Evolutionary conservation across 2,329 filamentous ascomycete genomes (phyloP).

Genomic region (Phialophora chinensis): DNA sequence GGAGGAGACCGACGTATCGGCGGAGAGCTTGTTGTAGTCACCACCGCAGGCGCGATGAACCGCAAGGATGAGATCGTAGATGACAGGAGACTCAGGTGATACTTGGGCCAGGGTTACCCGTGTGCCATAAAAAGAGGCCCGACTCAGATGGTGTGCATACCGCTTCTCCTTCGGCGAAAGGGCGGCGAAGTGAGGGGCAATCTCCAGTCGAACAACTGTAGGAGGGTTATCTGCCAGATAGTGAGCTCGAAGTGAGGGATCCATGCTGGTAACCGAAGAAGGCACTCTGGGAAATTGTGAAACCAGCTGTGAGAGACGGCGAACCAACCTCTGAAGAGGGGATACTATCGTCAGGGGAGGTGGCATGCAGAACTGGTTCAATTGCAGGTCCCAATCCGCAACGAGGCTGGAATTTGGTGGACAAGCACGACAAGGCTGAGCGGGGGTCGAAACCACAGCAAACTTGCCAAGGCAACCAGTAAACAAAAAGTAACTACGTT

Average conservation of each 20-base stretch:
- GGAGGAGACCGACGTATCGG: slow-evolving; percentile 68
- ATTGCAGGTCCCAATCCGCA: neutral
- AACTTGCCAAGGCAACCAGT: slow-evolving; percentile 1
- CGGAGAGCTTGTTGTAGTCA: slow-evolving; percentile 71
- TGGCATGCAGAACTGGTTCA: slow-evolving; percentile 19
- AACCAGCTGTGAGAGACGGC: slow-evolving; percentile 27
- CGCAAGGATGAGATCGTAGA: slow-evolving; percentile 79
- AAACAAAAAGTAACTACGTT: neutral
- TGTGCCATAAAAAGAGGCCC: slow-evolving; percentile 76
- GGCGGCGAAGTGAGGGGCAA: slow-evolving; percentile 88
- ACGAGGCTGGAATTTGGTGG: slow-evolving; percentile 1
- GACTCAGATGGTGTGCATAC: slow-evolving; percentile 84
- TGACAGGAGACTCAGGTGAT: slow-evolving; percentile 79
- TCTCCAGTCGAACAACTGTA: slow-evolving; percentile 82
- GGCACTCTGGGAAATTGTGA: slow-evolving; percentile 14
- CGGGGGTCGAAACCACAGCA: neutral
- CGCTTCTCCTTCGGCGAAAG: slow-evolving; percentile 71
- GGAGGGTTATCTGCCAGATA: slow-evolving; percentile 93
- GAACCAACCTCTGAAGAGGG: slow-evolving; percentile 19
- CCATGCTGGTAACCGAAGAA: slow-evolving; percentile 43
- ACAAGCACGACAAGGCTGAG: neutral
- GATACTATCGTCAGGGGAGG: neutral
- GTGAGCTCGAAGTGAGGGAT: slow-evolving; percentile 59
- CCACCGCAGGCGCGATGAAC: slow-evolving; percentile 71
- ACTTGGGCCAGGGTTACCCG: slow-evolving; percentile 80